Base-by-base conservation (phyloP, 1,139 yeast genomes). In the Hyphopichia buzzinii region DNA sequence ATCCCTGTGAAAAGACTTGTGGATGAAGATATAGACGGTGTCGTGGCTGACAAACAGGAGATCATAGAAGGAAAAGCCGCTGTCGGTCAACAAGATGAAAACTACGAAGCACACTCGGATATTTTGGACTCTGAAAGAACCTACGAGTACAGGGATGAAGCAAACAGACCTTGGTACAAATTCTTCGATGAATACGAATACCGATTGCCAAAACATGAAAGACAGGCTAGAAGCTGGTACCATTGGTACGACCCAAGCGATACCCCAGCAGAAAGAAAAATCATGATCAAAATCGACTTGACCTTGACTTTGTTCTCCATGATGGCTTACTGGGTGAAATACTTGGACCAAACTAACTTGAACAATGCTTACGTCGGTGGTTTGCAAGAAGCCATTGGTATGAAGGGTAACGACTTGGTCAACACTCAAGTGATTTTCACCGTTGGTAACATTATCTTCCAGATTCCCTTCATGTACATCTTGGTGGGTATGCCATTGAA, bases 271-370 rank as follows among this genome's bases (percentile, higher is more conserved):
- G 75, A 70, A 78, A 77, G 62, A 55, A 74, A 47, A 32, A 62
- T 84, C 35, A 64, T 84, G 33, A 56, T 74, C 54, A 84, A 84
- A 52, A 57, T 84, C 35, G 94, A 84, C 50, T 39, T 81, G 10
- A 50, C 81, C 30, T 64, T 84, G 43, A 74, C 84, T 3, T 58
- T 78, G 29, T 83, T 78, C 53, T 72, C 84, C 24, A 65, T 81
- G 47, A 60, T 79, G 60, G 77, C 81, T 15, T 82, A 81, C 55
- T 84, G 87, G 84, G 81, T 80, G 34, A 83, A 83, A 51, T 28
- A 39, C 17, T 37, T 39, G 26, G 36, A 33, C 29, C 31, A 28
- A 16, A 28, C 74, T 33, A 71, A 68, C 47, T 58, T 73, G 34
- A 70, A 74, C 39, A 75, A 74, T 48, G 84, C 85, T 10, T 79